Evolutionary conservation across 768 basidiomycete genomes (phyloP).

Genomic region (Lactarius tabidus): DNA sequence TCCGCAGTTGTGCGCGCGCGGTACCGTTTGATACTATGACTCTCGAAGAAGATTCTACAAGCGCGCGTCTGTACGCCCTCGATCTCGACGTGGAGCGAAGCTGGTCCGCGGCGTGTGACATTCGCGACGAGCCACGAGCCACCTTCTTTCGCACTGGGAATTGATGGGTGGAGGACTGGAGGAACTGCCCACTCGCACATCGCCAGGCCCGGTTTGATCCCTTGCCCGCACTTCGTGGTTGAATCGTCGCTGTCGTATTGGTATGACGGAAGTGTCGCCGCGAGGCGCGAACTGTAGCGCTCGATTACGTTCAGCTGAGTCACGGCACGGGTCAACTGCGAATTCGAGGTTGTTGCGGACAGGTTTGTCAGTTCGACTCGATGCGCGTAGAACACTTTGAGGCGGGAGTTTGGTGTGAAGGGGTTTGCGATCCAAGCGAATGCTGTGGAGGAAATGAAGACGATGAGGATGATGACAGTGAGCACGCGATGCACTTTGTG

Average conservation of each 20-base stretch:
- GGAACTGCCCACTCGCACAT: conserved; percentile 48
- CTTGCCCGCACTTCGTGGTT: conserved; percentile 31
- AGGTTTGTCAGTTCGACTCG: conserved; percentile 41
- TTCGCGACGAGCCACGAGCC: conserved; percentile 44
- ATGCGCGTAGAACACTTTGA: conserved; percentile 73
- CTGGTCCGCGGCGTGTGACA: conserved; percentile 38
- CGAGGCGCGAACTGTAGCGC: conserved; percentile 39
- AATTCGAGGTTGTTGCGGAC: neutral
- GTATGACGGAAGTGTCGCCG: conserved; percentile 53
- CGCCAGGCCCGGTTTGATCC: conserved; percentile 35
- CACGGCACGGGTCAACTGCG: conserved; percentile 33
- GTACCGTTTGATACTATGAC: conserved; percentile 24
- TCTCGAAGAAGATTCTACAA: conserved; percentile 58
- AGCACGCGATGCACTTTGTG: conserved; percentile 45
- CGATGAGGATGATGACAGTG: conserved; percentile 35
- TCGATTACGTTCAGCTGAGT: conserved; percentile 46
- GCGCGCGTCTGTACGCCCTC: conserved; percentile 57
- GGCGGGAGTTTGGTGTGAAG: conserved; percentile 53
- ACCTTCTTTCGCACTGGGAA: conserved; percentile 29
- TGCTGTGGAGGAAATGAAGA: conserved; percentile 39
- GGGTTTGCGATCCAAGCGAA: conserved; percentile 52
- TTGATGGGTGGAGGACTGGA: conserved; percentile 37
- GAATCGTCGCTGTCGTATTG: conserved; percentile 32
- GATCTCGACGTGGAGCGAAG: conserved; percentile 47
- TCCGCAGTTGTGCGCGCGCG: conserved; percentile 12